Evolutionary conservation across 1,284 basidiomycete genomes (phyloP), one percentile per base, ranked within the genome.

Genomic region (Melanopsichium pennsylvanicum): DNA sequence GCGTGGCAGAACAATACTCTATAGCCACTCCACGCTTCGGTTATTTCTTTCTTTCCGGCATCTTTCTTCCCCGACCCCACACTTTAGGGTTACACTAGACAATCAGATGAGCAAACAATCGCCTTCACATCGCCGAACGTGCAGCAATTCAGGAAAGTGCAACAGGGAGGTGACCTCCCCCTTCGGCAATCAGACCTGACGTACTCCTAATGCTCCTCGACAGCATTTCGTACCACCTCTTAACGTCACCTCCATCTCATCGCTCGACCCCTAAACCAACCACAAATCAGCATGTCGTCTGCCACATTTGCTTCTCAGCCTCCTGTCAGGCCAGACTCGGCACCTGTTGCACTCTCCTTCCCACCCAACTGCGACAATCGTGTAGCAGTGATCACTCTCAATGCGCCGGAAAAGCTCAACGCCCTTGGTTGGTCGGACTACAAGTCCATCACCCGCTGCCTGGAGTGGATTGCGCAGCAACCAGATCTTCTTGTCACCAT

Each of bases 401-500:
- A 63, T 42, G 47, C 44, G 1, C 70, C 73, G 4, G 23, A 42
- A 1, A 49, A 54, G n/a, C 61, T 75, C 43, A 73, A 73, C 39
- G 67, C 73, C 3, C 44, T 75, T 23, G 46, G 42, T 4, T 48
- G 39, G 38, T 56, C 39, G 0, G 63, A 69, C 27, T 60, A 60
- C 44, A 47, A 50, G 18, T 18, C 23, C 32, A 66, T 75, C 37
- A 61, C 60, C 18, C 39, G 38, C 3, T 47, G 29, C n/a, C 54
- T 75, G 15, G 50, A 64, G n/a, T 73, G 71, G 73, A 54, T 75
- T 29, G 50, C 56, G 1, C 25, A 44, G 10, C 70, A 73, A 31
- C 55, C 67, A 4, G 32, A 57, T n/a, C 41, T 75, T 22, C 32
- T 64, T 11, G 47, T 75, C 31, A 67, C 62, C 23, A 52, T 75